Percentiles rank a stretch among this genome's conserved stretches.
phyloP scores from a whole-genome alignment of 257 asterid species.

The Gynochthodes officinalis region DNA sequence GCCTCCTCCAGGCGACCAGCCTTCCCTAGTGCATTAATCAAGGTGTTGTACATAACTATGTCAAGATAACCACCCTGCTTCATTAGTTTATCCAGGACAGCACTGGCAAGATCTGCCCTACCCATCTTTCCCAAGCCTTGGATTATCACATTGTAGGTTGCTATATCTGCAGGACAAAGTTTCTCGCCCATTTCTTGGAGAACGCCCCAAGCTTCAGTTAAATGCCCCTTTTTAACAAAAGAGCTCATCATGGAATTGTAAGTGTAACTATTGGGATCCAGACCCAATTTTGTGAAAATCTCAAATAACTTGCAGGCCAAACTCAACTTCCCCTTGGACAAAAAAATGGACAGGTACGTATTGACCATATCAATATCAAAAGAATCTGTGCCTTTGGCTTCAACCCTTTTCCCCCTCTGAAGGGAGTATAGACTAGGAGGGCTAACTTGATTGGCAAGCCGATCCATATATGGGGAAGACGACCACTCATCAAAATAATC shows the following conservation, averaged over 20 bases:
- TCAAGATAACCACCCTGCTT: slow-evolving; percentile 90
- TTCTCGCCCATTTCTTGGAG: slow-evolving; percentile 68
- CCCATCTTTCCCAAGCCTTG: slow-evolving; percentile 93
- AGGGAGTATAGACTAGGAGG: slow-evolving; percentile 38
- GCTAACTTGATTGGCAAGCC: slow-evolving; percentile 47
- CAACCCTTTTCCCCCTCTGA: slow-evolving; percentile 58
- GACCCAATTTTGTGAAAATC: slow-evolving; percentile 65
- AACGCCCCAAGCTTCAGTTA: slow-evolving; percentile 83
- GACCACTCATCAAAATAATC: slow-evolving; percentile 75
- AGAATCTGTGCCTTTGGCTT: slow-evolving; percentile 60
- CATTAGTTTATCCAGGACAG: slow-evolving; percentile 65
- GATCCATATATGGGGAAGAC: slow-evolving; percentile 88
- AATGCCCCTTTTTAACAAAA: slow-evolving; percentile 86
- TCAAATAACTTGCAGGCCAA: slow-evolving; percentile 88
- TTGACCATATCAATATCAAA: slow-evolving; percentile 86
- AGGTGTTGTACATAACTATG: slow-evolving; percentile 86
- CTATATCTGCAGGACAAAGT: slow-evolving; percentile 66
- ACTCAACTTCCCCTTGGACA: slow-evolving; percentile 87
- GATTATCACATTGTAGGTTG: slow-evolving; percentile 73
- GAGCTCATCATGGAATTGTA: slow-evolving; percentile 90
- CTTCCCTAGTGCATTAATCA: slow-evolving; percentile 87
- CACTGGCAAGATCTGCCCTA: slow-evolving; percentile 80
- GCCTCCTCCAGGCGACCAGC: slow-evolving; percentile 74
- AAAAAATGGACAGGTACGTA: slow-evolving; percentile 76
- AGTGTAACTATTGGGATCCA: slow-evolving; percentile 67